A percentile compares a stretch with the other conserved stretches of the same genome.
Conservation (phyloP, 176 grass and related monocot species). For the Avena atlantica region DNA sequence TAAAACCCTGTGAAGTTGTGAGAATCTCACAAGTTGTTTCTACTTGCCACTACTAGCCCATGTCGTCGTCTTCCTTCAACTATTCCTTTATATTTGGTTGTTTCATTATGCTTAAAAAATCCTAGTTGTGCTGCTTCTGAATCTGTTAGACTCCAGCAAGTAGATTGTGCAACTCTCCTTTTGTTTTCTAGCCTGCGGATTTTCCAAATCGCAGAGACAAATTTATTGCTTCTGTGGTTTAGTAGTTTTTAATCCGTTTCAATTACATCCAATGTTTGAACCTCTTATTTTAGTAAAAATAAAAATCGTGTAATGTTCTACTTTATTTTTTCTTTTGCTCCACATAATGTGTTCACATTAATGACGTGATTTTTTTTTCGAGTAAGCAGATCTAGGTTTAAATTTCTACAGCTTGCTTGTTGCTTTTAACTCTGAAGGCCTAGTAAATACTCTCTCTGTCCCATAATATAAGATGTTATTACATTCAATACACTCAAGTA, state of each 20-base stretch:
- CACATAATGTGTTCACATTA: not conserved
- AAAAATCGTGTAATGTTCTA: not conserved
- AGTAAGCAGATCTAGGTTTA: not conserved
- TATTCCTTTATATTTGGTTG: not conserved
- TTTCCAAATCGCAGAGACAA: not conserved
- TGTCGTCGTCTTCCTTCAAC: not conserved
- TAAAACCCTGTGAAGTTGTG: not conserved
- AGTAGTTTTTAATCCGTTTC: not conserved
- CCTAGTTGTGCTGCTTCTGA: not conserved
- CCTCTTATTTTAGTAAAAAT: not conserved
- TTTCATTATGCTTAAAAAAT: not conserved
- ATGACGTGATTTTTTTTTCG: not conserved
- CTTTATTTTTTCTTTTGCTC: not conserved
- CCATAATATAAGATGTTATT: too few relatives aligned
- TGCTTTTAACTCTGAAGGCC: not conserved
- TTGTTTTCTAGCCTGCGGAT: too few relatives aligned
- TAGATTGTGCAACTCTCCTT: not conserved
- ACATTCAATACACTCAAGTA: too few relatives aligned
- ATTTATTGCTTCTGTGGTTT: not conserved
- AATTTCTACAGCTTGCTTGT: not conserved
- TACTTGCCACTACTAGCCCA: not conserved
- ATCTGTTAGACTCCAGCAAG: not conserved
- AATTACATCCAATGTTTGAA: not conserved
- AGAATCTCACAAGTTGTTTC: not conserved
- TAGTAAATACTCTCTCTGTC: not conserved